Evolutionary conservation across 192 early-diverging fungal species (phyloP).

Genomic region (Kickxella alabastrina): DNA sequence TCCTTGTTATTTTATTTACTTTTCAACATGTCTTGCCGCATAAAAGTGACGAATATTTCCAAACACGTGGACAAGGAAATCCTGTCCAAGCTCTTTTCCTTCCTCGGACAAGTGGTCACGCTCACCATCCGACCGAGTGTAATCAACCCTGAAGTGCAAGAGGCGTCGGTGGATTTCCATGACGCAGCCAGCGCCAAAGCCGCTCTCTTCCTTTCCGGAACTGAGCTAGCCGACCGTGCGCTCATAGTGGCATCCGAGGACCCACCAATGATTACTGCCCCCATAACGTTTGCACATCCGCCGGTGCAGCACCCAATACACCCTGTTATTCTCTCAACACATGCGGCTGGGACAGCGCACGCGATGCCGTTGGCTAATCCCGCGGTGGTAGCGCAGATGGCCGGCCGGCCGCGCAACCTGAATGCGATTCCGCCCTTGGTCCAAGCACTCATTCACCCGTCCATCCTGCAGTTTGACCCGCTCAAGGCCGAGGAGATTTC

Average conservation of each 20-base stretch:
- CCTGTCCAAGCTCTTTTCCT: conserved; percentile 56
- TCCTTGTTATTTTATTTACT: no score
- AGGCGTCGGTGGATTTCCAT: conserved; percentile 59
- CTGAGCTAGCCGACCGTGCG: conserved; percentile 62
- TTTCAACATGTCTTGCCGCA: no score
- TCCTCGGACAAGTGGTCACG: conserved; percentile 53
- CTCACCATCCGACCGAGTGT: conserved; percentile 15
- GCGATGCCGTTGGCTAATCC: conserved; percentile 42
- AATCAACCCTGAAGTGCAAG: conserved; percentile 55
- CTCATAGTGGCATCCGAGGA: conserved; percentile 51
- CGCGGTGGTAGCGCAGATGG: conserved; percentile 43
- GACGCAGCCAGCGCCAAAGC: conserved; percentile 46
- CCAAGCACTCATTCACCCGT: conserved; percentile 48
- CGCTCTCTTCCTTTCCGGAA: conserved; percentile 64
- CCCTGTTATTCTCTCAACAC: neutral
- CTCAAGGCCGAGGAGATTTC: conserved; percentile 71
- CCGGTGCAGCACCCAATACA: neutral
- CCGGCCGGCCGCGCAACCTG: conserved; percentile 10
- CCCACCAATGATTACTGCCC: neutral
- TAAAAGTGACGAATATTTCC: conserved; percentile 65
- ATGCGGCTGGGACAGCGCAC: conserved; percentile 2
- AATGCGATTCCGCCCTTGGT: conserved; percentile 40
- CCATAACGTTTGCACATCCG: neutral
- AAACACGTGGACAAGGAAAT: conserved; percentile 55
- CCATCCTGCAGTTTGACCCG: conserved; percentile 59